phyloP scores from a whole-genome alignment of 495 filamentous ascomycete species.

The Podospora comata region DNA sequence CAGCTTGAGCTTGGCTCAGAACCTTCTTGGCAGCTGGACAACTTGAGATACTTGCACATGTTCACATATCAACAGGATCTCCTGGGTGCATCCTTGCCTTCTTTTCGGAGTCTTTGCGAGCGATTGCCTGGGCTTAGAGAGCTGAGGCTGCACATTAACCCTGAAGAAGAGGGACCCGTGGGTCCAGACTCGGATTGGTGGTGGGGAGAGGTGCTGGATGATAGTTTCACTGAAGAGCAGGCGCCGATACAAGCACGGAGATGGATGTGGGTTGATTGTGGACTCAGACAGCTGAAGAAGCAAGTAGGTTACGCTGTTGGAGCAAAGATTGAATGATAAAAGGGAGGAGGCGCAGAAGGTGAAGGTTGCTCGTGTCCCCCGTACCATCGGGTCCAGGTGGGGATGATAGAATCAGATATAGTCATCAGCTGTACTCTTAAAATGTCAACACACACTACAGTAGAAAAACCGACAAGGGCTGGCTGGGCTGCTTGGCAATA shows the following conservation, averaged over 20 bases:
- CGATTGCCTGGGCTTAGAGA: conserved; percentile 24
- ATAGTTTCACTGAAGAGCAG: conserved; percentile 1
- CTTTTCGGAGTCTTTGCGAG: conserved; percentile 27
- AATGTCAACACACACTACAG: too few species aligned
- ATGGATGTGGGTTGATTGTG: conserved; percentile 16
- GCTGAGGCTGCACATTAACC: conserved; percentile 22
- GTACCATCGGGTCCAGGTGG: not conserved
- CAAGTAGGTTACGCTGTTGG: conserved; percentile 16
- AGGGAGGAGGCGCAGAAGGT: conserved; percentile 10
- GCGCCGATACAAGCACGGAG: not conserved
- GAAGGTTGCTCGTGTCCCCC: conserved; percentile 12
- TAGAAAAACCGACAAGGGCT: not conserved
- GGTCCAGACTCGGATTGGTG: not conserved
- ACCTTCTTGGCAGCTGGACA: conserved; percentile 33
- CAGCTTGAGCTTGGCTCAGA: too few species aligned
- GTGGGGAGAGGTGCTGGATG: not conserved
- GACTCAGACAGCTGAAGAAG: conserved; percentile 6
- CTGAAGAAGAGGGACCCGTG: too few species aligned
- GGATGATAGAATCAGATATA: not conserved
- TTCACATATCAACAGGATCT: conserved; percentile 29
- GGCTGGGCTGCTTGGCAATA: too few species aligned
- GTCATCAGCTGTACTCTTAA: too few species aligned
- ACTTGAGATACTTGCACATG: conserved; percentile 33
- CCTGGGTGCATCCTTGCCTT: not conserved
- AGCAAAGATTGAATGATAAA: conserved; percentile 16